Evolutionary conservation across 2,329 filamentous ascomycete species (phyloP).

Genomic region (Pseudomassariella vexata): DNA sequence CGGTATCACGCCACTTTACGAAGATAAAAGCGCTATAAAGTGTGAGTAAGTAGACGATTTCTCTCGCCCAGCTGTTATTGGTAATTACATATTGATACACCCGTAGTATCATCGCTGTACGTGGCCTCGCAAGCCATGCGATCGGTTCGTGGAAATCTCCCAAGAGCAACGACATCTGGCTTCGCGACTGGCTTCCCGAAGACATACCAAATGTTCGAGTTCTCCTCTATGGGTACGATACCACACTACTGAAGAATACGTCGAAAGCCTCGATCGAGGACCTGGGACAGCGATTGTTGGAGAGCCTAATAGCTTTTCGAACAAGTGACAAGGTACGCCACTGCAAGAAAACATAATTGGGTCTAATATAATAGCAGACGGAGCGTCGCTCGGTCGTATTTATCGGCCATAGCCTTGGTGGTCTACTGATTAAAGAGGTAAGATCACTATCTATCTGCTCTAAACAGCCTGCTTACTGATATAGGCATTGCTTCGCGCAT

Average conservation of each 20-base stretch:
- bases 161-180: slow-evolving; percentile 18
- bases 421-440: slow-evolving; percentile 21
- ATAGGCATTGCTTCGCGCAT: slow-evolving; percentile 14
- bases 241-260: slow-evolving; percentile 12
- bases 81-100: background rate
- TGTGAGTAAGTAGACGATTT: slow-evolving; percentile 13
- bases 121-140: slow-evolving; percentile 22
- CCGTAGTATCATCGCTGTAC: slow-evolving; percentile 20
- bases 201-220: slow-evolving; percentile 16
- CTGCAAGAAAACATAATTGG: background rate
- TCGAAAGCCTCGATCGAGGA: slow-evolving; percentile 15
- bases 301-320: slow-evolving; percentile 12
- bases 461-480: too few relatives aligned
- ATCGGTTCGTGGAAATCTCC: slow-evolving; percentile 22
- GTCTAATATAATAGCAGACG: slow-evolving; percentile 8
- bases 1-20: slow-evolving; percentile 20
- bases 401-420: slow-evolving; percentile 20
- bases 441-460: slow-evolving; percentile 3
- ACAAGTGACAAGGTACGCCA: slow-evolving; percentile 8
- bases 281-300: slow-evolving; percentile 10
- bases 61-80: slow-evolving; percentile 3
- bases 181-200: slow-evolving; percentile 20
- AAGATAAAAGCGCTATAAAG: slow-evolving; percentile 6
- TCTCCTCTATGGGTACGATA: slow-evolving; percentile 25
- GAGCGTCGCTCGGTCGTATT: slow-evolving; percentile 15